Percentiles rank a stretch among this genome's conserved stretches.
These are phyloP conservation scores for Fraxinus xanthoxyloides DNA, from an alignment of 305 asterid species.

Conservation along the genomic window DNA sequence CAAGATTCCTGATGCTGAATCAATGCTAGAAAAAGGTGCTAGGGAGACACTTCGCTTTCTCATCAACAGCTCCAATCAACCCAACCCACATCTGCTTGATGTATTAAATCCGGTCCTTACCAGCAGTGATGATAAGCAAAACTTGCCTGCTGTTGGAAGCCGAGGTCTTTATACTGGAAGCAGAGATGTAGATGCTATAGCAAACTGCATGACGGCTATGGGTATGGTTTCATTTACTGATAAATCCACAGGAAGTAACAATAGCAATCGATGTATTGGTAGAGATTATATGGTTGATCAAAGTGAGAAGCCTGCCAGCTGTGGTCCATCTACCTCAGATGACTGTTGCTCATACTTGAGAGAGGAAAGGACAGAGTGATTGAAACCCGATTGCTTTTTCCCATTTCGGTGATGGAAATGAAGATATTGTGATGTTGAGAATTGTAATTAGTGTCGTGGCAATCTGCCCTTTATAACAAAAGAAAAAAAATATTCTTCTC, in stretches of 20 bases:
- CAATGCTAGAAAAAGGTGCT: conserved; percentile 69
- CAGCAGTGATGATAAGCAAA: conserved; percentile 35
- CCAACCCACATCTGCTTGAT: conserved; percentile 48
- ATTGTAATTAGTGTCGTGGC: conserved; percentile 1
- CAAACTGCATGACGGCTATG: conserved; percentile 40
- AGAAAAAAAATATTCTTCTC: background rate
- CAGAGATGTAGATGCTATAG: conserved; percentile 39
- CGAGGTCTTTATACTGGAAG: conserved; percentile 64
- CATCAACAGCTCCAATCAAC: conserved; percentile 61
- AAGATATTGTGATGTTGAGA: conserved; percentile 28
- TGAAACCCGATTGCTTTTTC: background rate
- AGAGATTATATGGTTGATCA: conserved; percentile 31
- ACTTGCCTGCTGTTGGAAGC: conserved; percentile 50
- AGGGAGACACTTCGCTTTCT: conserved; percentile 88
- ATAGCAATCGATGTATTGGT: conserved; percentile 11
- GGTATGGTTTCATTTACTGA: conserved; percentile 47
- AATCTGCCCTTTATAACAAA: background rate
- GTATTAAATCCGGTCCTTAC: conserved; percentile 51
- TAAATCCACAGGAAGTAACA: conserved; percentile 22
- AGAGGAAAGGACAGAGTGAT: conserved; percentile 33
- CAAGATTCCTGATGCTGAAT: conserved; percentile 52
- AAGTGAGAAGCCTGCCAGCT: conserved; percentile 42
- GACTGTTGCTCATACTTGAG: conserved; percentile 8
- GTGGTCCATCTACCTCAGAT: conserved; percentile 32
- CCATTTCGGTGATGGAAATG: conserved; percentile 34